Conservation (phyloP, 768 basidiomycete genomes). For the Cubamyces lactineus region DNA sequence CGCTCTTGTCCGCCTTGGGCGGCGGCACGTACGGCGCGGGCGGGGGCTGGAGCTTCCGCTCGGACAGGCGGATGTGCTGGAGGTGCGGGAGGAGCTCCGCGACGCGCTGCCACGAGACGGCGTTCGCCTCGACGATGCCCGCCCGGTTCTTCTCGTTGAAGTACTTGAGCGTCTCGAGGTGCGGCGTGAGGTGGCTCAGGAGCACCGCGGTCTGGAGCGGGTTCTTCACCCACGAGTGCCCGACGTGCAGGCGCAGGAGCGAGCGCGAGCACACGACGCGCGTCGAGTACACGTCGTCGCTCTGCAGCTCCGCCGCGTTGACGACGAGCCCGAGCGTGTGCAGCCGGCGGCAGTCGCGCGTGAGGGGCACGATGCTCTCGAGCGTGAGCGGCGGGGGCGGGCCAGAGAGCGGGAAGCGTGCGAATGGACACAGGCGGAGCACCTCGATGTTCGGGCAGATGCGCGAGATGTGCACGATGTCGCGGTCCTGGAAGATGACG, state of each 20-base stretch:
- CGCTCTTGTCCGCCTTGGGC: conserved; percentile 42
- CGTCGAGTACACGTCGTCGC: conserved; percentile 48
- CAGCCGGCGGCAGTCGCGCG: conserved; percentile 58
- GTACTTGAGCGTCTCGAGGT: conserved; percentile 70
- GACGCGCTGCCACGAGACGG: conserved; percentile 69
- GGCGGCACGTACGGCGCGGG: conserved; percentile 33
- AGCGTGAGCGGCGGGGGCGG: conserved; percentile 62
- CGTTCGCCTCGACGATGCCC: conserved; percentile 68
- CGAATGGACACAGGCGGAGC: conserved; percentile 67
- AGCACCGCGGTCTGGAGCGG: conserved; percentile 71
- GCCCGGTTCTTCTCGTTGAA: conserved; percentile 80
- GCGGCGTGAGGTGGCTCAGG: conserved; percentile 77
- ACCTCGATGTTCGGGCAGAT: conserved; percentile 72
- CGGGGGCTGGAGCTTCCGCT: conserved; percentile 48
- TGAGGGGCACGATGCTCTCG: conserved; percentile 62
- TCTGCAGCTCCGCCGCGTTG: conserved; percentile 53
- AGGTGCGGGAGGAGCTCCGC: conserved; percentile 73
- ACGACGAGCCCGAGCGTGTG: conserved; percentile 70
- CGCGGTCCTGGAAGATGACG: conserved; percentile 61
- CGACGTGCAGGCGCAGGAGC: conserved; percentile 71
- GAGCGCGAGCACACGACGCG: conserved; percentile 61
- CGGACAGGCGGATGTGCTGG: conserved; percentile 64
- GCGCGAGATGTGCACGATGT: conserved; percentile 59
- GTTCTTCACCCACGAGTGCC: conserved; percentile 73
- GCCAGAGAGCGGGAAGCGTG: conserved; percentile 59